A percentile compares a stretch with the other conserved stretches of the same genome.
phyloP scores from a whole-genome alignment of 352 stramenopile genomes.

The Globisporangium acanthophoron region DNA sequence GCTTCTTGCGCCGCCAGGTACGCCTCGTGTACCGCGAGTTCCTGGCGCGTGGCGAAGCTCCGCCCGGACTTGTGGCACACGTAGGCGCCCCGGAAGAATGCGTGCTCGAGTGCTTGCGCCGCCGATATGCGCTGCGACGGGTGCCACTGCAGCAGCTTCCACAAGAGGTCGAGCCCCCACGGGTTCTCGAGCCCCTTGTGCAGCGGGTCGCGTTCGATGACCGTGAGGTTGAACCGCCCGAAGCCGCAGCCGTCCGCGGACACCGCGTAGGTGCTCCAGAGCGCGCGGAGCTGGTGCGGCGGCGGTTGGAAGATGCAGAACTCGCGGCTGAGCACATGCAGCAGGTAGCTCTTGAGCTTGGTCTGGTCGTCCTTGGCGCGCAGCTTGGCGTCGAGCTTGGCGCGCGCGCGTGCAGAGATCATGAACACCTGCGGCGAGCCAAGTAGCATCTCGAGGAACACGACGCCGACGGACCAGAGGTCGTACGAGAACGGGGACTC shows the following conservation, averaged over 20 bases:
- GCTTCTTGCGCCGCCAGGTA: slow-evolving; percentile 54
- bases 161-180: slow-evolving; percentile 91
- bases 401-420: slow-evolving; percentile 82
- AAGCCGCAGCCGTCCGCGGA: slow-evolving; percentile 83
- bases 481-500: slow-evolving; percentile 74
- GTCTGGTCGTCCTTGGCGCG: slow-evolving; percentile 26
- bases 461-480: slow-evolving; percentile 92
- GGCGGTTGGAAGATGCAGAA: slow-evolving; percentile 80
- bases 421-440: slow-evolving; percentile 89
- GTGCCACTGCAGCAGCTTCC: slow-evolving; percentile 91
- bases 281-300: slow-evolving; percentile 38
- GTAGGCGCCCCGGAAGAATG: slow-evolving; percentile 85
- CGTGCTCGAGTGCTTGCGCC: slow-evolving; percentile 70
- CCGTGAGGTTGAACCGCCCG: slow-evolving; percentile 89
- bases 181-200: slow-evolving; percentile 81
- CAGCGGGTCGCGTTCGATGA: slow-evolving; percentile 88
- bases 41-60: slow-evolving; percentile 53
- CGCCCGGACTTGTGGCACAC: slow-evolving; percentile 51
- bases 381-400: slow-evolving; percentile 87
- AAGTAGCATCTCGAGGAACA: slow-evolving; percentile 94
- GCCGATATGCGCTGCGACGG: slow-evolving; percentile 84
- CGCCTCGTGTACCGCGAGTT: slow-evolving; percentile 52
- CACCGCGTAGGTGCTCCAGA: slow-evolving; percentile 67
- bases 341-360: slow-evolving; percentile 55
- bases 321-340: slow-evolving; percentile 78